Evolutionary conservation across 2,329 filamentous ascomycete species (phyloP).

Genomic region (Fusarium continuum): DNA sequence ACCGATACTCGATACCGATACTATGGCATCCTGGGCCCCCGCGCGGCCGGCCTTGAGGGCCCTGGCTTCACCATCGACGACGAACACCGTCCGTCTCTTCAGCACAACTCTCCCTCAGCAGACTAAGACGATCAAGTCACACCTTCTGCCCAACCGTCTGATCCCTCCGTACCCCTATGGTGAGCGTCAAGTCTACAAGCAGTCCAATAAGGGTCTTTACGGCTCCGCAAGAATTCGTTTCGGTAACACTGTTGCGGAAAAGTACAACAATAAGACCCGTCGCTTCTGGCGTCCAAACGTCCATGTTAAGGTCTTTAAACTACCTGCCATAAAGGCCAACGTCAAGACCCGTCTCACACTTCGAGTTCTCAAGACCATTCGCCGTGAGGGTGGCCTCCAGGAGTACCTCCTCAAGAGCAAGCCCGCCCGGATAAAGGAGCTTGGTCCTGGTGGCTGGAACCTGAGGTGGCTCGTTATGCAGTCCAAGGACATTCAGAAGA

Average conservation of each 20-base stretch:
- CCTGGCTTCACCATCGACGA: conserved; percentile 29
- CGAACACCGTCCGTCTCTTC: conserved; percentile 44
- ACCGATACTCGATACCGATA: neutral
- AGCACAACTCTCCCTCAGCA: conserved; percentile 49
- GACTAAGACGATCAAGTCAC: conserved; percentile 54
- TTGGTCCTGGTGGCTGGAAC: conserved; percentile 91
- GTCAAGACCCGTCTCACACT: conserved; percentile 76
- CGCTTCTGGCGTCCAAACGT: conserved; percentile 81
- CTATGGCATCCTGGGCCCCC: conserved; percentile 40
- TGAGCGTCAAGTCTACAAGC: conserved; percentile 76
- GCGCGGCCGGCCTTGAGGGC: conserved; percentile 33
- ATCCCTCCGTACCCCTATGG: conserved; percentile 79
- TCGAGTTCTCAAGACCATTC: conserved; percentile 76
- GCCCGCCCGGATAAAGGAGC: conserved; percentile 79
- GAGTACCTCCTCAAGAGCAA: conserved; percentile 88
- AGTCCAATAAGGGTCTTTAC: conserved; percentile 80
- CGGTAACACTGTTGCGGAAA: conserved; percentile 80
- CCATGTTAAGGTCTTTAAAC: conserved; percentile 73
- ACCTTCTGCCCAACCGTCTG: conserved; percentile 58
- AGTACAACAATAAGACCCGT: conserved; percentile 74
- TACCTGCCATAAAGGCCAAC: conserved; percentile 66
- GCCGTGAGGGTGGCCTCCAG: conserved; percentile 88
- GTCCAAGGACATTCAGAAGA: conserved; percentile 69
- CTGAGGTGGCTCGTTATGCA: conserved; percentile 91
- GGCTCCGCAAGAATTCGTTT: conserved; percentile 76